Percentiles rank a stretch among this genome's conserved stretches.
These are phyloP conservation scores for Colletotrichum scovillei DNA, from an alignment of 2,329 filamentous ascomycete genomes.

Conservation along the genomic window DNA sequence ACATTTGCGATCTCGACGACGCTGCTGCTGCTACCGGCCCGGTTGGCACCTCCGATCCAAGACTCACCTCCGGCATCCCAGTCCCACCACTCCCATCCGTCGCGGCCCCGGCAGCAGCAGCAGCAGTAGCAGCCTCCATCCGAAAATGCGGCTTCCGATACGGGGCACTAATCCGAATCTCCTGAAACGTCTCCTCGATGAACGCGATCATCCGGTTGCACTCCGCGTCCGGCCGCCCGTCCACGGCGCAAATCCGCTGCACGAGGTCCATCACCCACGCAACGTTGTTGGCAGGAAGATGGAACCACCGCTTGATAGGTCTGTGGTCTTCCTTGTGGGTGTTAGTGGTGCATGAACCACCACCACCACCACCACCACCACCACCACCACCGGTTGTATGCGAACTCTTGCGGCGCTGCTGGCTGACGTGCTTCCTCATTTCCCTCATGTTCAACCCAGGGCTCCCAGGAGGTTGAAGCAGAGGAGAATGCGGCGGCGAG, in stretches of 20 bases:
- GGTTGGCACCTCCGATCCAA: neutral
- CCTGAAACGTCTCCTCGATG: slow-evolving; percentile 36
- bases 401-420: slow-evolving; percentile 27
- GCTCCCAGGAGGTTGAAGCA: neutral
- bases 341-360: neutral
- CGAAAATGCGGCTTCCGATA: slow-evolving; percentile 36
- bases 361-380: too few relatives aligned
- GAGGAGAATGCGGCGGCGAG: slow-evolving; percentile 23
- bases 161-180: slow-evolving; percentile 34
- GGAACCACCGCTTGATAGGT: slow-evolving; percentile 36
- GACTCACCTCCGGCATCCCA: neutral
- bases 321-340: slow-evolving; percentile 1
- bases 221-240: slow-evolving; percentile 29
- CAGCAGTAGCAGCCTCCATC: slow-evolving; percentile 3
- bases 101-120: neutral
- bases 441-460: slow-evolving; percentile 15
- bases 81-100: neutral
- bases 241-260: slow-evolving; percentile 35
- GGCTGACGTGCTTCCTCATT: slow-evolving; percentile 5
- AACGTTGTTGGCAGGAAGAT: slow-evolving; percentile 36
- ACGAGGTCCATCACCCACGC: slow-evolving; percentile 38
- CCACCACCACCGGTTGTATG: neutral
- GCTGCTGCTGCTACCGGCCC: neutral
- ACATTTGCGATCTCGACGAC: slow-evolving; percentile 9
- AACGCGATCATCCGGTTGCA: slow-evolving; percentile 34